Conservation (phyloP, 768 basidiomycete species). For the Podaxis rugospora region DNA sequence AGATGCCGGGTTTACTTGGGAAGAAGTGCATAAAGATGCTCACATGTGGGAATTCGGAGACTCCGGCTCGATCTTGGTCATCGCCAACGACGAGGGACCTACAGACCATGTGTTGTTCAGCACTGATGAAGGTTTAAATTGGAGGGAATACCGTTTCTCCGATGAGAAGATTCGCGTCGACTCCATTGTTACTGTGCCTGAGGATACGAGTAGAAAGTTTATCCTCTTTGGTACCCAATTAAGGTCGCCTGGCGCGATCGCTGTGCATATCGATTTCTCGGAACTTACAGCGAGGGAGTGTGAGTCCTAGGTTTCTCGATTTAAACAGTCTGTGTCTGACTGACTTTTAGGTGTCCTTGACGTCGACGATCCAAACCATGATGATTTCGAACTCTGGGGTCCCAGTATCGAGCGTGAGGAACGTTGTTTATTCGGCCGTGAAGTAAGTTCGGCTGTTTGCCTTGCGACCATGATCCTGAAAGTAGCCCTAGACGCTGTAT, state of each 20-base stretch:
- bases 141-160: slow-evolving; percentile 85
- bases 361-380: slow-evolving; percentile 66
- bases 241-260: slow-evolving; percentile 45
- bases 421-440: slow-evolving; percentile 86
- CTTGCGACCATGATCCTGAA: slow-evolving; percentile 4
- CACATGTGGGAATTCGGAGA: slow-evolving; percentile 98
- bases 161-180: slow-evolving; percentile 69
- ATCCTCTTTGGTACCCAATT: slow-evolving; percentile 72
- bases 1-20: slow-evolving; percentile 96
- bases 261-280: slow-evolving; percentile 87
- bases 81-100: slow-evolving; percentile 93
- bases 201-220: slow-evolving; percentile 89
- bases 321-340: not conserved
- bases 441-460: slow-evolving; percentile 40
- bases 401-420: slow-evolving; percentile 89
- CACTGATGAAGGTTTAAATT: slow-evolving; percentile 81
- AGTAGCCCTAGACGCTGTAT: slow-evolving; percentile 66
- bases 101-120: slow-evolving; percentile 89
- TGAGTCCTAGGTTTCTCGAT: slow-evolving; percentile 32
- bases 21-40: slow-evolving; percentile 97
- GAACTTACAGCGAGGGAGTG: slow-evolving; percentile 72
- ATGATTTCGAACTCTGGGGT: slow-evolving; percentile 98
- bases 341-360: slow-evolving; percentile 56
- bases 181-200: slow-evolving; percentile 81
- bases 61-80: slow-evolving; percentile 88